Conservation (phyloP, 1,139 yeast species). For the Suhomyces taliae region DNA sequence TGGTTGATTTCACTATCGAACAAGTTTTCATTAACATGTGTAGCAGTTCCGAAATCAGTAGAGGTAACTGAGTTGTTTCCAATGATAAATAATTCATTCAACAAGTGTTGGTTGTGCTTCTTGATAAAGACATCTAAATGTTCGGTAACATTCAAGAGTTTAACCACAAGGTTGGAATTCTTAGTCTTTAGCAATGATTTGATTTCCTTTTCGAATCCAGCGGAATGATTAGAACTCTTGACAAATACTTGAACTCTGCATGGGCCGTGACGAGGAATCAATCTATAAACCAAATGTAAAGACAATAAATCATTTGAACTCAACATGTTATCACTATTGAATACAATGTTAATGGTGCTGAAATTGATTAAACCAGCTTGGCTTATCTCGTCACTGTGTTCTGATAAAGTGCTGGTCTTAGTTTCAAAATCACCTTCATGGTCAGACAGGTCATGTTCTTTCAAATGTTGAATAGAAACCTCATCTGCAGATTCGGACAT, state of each 20-base stretch:
- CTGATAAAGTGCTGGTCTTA: slow-evolving; percentile 6
- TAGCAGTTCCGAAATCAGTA: slow-evolving; percentile 7
- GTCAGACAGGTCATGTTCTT: slow-evolving; percentile 7
- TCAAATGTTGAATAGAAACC: slow-evolving; percentile 5
- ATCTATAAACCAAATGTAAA: slow-evolving; percentile 25
- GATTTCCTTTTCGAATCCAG: slow-evolving; percentile 25
- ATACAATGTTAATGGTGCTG: slow-evolving; percentile 25
- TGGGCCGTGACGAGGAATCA: slow-evolving; percentile 13
- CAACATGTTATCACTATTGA: slow-evolving; percentile 34
- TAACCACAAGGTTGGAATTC: slow-evolving; percentile 14
- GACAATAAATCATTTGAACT: slow-evolving; percentile 36
- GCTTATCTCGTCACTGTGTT: slow-evolving; percentile 11
- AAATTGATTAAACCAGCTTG: slow-evolving; percentile 19
- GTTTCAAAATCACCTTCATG: slow-evolving; percentile 8
- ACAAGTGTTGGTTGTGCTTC: slow-evolving; percentile 13
- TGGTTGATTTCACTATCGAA: slow-evolving; percentile 20
- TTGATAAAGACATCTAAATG: slow-evolving; percentile 13
- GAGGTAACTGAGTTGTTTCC: slow-evolving; percentile 20
- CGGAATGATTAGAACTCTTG: slow-evolving; percentile 15
- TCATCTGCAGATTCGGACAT: slow-evolving; percentile 1
- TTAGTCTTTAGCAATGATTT: slow-evolving; percentile 16
- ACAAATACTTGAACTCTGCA: slow-evolving; percentile 23
- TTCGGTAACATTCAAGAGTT: slow-evolving; percentile 20
- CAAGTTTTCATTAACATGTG: slow-evolving; percentile 8
- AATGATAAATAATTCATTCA: slow-evolving; percentile 25